Conservation (phyloP, 2,329 filamentous ascomycete species). For the Eurotiales sp. region DNA sequence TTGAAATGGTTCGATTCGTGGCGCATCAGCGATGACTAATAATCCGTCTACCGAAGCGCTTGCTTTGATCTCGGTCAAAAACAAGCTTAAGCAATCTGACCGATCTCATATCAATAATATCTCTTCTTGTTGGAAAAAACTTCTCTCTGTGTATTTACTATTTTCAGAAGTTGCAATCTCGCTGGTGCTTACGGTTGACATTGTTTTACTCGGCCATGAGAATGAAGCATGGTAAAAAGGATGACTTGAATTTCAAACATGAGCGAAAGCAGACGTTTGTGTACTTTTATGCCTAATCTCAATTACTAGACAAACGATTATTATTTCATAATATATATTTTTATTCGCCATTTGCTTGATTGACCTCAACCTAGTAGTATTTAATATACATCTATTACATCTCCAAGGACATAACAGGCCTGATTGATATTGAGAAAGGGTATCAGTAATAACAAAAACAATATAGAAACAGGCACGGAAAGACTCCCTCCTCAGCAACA, state of each 20-base stretch:
- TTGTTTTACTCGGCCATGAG: neutral
- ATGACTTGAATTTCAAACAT: too few relatives aligned
- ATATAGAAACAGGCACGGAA: neutral
- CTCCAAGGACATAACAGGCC: neutral
- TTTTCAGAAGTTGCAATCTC: neutral
- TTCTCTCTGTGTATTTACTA: neutral
- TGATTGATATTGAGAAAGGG: neutral
- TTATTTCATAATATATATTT: too few relatives aligned
- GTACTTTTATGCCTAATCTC: too few relatives aligned
- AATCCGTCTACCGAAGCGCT: too few relatives aligned
- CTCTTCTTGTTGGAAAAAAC: neutral
- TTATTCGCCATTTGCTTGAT: too few relatives aligned
- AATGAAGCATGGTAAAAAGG: neutral
- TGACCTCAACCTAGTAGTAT: too few relatives aligned
- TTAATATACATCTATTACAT: too few relatives aligned
- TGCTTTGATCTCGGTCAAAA: too few relatives aligned
- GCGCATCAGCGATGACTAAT: constrained; percentile 79
- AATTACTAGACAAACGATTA: too few relatives aligned
- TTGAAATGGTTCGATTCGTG: constrained; percentile 90
- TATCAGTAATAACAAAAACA: neutral
- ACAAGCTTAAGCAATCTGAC: too few relatives aligned
- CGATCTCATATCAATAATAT: too few relatives aligned
- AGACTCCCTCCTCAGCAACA: constrained; percentile 31
- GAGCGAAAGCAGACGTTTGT: too few relatives aligned
- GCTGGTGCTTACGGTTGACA: neutral